Conservation (phyloP, 2,329 filamentous ascomycete genomes). For the Pyrenochaeta sp. region DNA sequence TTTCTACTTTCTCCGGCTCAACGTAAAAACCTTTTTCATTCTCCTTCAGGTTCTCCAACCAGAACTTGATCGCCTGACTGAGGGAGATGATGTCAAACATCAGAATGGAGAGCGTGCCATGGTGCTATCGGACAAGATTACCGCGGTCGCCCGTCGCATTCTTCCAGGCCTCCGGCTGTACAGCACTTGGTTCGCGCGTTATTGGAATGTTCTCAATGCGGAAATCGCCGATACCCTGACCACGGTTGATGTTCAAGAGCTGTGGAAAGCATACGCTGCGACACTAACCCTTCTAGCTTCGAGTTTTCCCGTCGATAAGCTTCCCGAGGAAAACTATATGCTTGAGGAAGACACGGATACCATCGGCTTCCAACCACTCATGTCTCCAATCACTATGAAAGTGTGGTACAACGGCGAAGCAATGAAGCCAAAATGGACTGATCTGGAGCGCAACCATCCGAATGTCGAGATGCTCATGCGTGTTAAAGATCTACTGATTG, state of each 20-base stretch:
- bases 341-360: constrained; percentile 73
- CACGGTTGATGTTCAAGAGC: constrained; percentile 64
- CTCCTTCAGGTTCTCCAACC: constrained; percentile 74
- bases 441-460: constrained; percentile 62
- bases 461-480: constrained; percentile 73
- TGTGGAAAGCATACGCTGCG: constrained; percentile 72
- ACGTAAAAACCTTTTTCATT: constrained; percentile 76
- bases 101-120: constrained; percentile 43
- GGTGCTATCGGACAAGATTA: constrained; percentile 60
- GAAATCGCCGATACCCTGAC: constrained; percentile 62
- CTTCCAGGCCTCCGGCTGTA: constrained; percentile 72
- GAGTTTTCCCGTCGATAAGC: constrained; percentile 64
- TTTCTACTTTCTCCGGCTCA: constrained; percentile 76
- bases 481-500: constrained; percentile 68
- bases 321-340: constrained; percentile 67
- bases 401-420: constrained; percentile 59
- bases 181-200: constrained; percentile 70
- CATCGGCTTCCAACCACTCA: constrained; percentile 69
- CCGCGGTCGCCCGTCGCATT: constrained; percentile 65
- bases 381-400: constrained; percentile 57
- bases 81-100: constrained; percentile 54
- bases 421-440: constrained; percentile 62
- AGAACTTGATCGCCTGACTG: constrained; percentile 69
- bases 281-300: constrained; percentile 66
- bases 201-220: constrained; percentile 62